Percentiles rank a stretch among this genome's conserved stretches.
Evolutionary conservation across 768 basidiomycete genomes (phyloP).

Genomic region (Termitomyces titanicus): DNA sequence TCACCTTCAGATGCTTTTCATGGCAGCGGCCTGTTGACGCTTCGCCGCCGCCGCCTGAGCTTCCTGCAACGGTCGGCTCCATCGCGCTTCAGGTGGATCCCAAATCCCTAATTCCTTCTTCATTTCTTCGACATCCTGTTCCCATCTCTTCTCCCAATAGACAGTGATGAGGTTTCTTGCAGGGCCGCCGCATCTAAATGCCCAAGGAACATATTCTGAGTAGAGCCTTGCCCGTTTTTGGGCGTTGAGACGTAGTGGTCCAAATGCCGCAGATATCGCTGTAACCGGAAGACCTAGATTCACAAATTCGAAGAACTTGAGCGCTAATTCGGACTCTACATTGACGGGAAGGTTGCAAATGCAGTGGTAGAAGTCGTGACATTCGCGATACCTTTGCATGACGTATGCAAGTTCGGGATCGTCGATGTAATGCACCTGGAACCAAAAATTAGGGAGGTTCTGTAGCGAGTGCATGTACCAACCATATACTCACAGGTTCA

Average conservation of each 20-base stretch:
- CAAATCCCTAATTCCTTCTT: conserved; percentile 82
- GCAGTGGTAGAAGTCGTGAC: conserved; percentile 97
- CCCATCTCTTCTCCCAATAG: conserved; percentile 97
- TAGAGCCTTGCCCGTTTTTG: conserved; percentile 56
- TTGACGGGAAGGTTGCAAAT: conserved; percentile 85
- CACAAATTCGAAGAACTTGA: conserved; percentile 93
- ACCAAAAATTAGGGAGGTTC: conserved; percentile 6
- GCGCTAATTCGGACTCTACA: conserved; percentile 86
- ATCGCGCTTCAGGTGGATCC: conserved; percentile 74
- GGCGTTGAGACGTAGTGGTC: conserved; percentile 67
- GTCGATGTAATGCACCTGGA: conserved; percentile 88
- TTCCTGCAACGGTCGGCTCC: conserved; percentile 64
- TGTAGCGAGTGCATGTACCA: neutral
- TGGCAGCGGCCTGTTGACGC: conserved; percentile 9
- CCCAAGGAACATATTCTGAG: conserved; percentile 90
- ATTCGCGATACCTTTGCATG: conserved; percentile 97
- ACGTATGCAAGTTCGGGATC: conserved; percentile 97
- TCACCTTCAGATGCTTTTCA: neutral
- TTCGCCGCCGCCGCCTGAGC: conserved; percentile 48
- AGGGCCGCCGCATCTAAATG: conserved; percentile 74
- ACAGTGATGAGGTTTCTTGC: conserved; percentile 80
- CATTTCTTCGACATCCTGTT: conserved; percentile 75
- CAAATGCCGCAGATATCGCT: conserved; percentile 73
- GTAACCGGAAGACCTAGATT: conserved; percentile 92
- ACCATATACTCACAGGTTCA: conserved; percentile 58